Conservation (phyloP, 352 stramenopile genomes). For the Thalassiosira sp. region DNA sequence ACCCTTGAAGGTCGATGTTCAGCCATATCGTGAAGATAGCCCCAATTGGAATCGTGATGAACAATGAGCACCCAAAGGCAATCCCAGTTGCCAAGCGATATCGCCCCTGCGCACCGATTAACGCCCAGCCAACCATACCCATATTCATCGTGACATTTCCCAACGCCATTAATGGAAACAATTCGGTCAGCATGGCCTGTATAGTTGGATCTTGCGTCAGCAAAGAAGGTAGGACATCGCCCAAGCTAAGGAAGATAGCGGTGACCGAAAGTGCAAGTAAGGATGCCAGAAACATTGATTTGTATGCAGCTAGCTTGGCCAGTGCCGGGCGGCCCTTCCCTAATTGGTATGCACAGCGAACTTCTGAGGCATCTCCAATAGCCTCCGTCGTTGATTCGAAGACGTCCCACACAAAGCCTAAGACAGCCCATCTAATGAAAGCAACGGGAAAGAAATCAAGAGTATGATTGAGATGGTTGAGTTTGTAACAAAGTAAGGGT, state of each 20-base stretch:
- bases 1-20: slow-evolving; percentile 62
- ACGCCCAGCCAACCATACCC: slow-evolving; percentile 72
- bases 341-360: slow-evolving; percentile 67
- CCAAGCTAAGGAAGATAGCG: slow-evolving; percentile 48
- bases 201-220: slow-evolving; percentile 67
- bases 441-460: neutral
- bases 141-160: slow-evolving; percentile 74
- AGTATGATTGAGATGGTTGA: no score
- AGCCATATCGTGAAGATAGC: slow-evolving; percentile 56
- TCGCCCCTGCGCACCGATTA: slow-evolving; percentile 69
- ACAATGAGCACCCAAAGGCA: slow-evolving; percentile 52
- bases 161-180: slow-evolving; percentile 70
- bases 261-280: slow-evolving; percentile 48
- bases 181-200: slow-evolving; percentile 63
- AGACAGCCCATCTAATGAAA: slow-evolving; percentile 60
- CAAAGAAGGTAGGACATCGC: slow-evolving; percentile 49
- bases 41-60: slow-evolving; percentile 65
- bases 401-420: slow-evolving; percentile 69
- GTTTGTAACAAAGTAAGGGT: no score
- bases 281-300: slow-evolving; percentile 58
- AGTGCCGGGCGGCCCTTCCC: slow-evolving; percentile 56
- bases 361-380: slow-evolving; percentile 63
- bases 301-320: slow-evolving; percentile 62
- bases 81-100: slow-evolving; percentile 67
- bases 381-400: slow-evolving; percentile 65